phyloP scores from a whole-genome alignment of 495 filamentous ascomycete genomes.

The Aspergillus homomorphus region DNA sequence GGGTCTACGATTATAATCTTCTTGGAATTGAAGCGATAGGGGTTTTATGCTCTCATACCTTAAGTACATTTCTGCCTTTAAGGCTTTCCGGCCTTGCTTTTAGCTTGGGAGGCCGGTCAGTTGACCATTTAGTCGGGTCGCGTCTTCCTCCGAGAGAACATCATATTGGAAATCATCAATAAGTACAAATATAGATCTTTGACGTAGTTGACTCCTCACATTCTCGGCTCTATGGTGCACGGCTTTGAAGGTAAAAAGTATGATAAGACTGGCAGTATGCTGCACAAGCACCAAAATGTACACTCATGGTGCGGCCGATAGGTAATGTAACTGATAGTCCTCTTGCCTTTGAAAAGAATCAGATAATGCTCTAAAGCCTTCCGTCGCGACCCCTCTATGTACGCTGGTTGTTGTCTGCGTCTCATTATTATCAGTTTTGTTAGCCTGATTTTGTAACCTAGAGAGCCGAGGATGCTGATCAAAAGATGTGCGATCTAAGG shows the following conservation, averaged over 20 bases:
- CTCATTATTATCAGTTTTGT: too few species aligned
- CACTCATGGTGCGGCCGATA: not conserved
- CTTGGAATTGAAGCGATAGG: not conserved
- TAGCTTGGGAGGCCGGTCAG: not conserved
- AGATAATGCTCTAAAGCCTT: not conserved
- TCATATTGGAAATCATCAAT: not conserved
- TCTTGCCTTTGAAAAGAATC: not conserved
- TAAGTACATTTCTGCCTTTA: not conserved
- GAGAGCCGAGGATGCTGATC: too few species aligned
- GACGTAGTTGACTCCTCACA: not conserved
- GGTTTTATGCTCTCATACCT: not conserved
- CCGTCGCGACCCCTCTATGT: not conserved
- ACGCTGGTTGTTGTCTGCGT: not conserved
- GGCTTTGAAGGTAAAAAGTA: not conserved
- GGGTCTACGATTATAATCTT: not conserved
- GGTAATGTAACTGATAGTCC: not conserved
- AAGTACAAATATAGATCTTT: not conserved
- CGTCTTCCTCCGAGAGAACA: not conserved
- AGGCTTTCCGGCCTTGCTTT: not conserved
- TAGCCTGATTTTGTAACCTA: too few species aligned
- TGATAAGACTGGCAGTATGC: not conserved
- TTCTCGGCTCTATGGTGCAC: constrained; percentile 1
- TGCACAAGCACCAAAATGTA: not conserved
- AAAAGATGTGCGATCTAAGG: not conserved
- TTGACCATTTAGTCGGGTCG: not conserved